Base-by-base conservation (phyloP, 176 grass and related monocot species). In the Typha latifolia region DNA sequence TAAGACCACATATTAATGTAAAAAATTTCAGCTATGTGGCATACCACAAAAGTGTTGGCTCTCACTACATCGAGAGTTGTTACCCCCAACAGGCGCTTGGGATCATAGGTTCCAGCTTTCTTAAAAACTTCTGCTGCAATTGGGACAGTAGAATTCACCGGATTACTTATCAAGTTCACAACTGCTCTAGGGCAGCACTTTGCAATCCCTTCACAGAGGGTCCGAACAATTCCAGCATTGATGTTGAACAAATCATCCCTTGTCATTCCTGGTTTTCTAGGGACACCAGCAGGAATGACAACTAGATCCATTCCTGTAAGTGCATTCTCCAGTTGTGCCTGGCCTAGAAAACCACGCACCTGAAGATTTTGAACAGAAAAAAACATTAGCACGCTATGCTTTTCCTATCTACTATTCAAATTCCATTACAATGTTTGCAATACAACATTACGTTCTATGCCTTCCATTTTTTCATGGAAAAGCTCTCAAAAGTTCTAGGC, bases 121-220 rank as follows among this genome's bases (percentile, higher is more conserved):
- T 99, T 99, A 72, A 99, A 93, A 80, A 99, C 94, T 51, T 99
- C 94, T 16, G 94, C 94, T n/a, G 94, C 94, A 77, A 99, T 85
- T 48, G 94, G 88, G 1, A 99, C 86, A 6, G 94, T 99, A 2
- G 94, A 99, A 79, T 99, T 93, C 66, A 99, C 89, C 47, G 94
- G 94, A 67, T 99, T 99, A 72, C 94, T 99, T 73, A 99, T 99
- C 81, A 99, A 66, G 49, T 93, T 93, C 50, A 99, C 86, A 62
- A 93, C 74, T 26, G 94, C 86, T 75, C 80, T 53, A 12, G 94
- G 94, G 27, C 85, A 93, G 69, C 86, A 87, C 51, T 84, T 86
- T 65, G 81, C 78, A 78, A 99, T 78, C 4, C 86, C 94, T 63
- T 99, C 83, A 73, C 83, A 93, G 14, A 99, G 81, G 0, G 79